Evolutionary conservation across 108 stramenopile species (phyloP).

Genomic region (Nitzschia sp.): DNA sequence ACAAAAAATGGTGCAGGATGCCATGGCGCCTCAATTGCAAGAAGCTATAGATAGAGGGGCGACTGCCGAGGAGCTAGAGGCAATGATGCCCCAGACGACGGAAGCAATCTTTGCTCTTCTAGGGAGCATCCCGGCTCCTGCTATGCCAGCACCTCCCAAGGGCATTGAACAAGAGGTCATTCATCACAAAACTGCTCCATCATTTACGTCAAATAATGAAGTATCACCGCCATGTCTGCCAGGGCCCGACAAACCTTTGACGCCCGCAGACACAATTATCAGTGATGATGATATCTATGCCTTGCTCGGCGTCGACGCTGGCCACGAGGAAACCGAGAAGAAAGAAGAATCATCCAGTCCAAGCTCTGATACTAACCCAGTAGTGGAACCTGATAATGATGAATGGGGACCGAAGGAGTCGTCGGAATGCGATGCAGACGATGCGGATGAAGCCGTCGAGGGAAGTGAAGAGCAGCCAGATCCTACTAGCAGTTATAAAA

Average conservation of each 20-base stretch:
- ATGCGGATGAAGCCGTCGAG: too few species aligned
- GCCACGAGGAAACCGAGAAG: neutral
- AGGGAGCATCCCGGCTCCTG: neutral
- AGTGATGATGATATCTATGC: neutral
- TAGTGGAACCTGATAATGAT: too few species aligned
- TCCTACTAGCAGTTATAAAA: too few species aligned
- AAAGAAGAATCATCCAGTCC: neutral
- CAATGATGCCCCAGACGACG: conserved; percentile 33
- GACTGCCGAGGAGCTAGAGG: conserved; percentile 28
- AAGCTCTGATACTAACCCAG: too few species aligned
- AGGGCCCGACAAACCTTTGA: too few species aligned
- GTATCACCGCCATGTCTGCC: too few species aligned
- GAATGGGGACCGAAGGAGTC: too few species aligned
- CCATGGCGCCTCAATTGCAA: conserved; percentile 16
- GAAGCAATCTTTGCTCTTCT: conserved; percentile 17
- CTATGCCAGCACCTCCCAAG: conserved; percentile 6
- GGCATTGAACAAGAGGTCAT: neutral
- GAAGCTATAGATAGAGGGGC: conserved; percentile 24
- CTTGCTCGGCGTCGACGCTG: neutral
- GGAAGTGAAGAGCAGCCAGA: too few species aligned
- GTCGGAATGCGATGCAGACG: too few species aligned
- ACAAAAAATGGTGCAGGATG: conserved; percentile 22
- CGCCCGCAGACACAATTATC: too few species aligned
- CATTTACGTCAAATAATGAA: too few species aligned
- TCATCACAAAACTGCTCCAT: neutral